A percentile compares a stretch with the other conserved stretches of the same genome.
These are phyloP conservation scores for Dillenia suffruticosa DNA, from an alignment of 164 flowering plant genomes.

Conservation along the genomic window DNA sequence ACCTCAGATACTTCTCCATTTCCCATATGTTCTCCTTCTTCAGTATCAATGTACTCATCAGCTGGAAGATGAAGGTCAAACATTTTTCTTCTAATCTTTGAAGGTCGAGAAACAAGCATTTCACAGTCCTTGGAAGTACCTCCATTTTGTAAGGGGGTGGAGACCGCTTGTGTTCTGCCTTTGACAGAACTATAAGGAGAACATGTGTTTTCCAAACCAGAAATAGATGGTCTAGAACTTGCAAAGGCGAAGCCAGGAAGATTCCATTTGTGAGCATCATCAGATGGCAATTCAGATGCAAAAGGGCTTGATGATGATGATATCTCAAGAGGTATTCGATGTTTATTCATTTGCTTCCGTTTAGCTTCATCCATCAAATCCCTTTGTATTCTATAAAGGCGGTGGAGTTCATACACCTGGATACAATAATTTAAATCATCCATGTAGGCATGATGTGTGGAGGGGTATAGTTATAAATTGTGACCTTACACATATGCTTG, in stretches of 20 bases:
- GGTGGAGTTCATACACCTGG: slow-evolving; percentile 91
- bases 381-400: slow-evolving; percentile 76
- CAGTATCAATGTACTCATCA: slow-evolving; percentile 68
- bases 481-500: too few species aligned
- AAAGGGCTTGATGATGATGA: slow-evolving; percentile 46
- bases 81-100: slow-evolving; percentile 52
- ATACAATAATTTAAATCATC: background rate
- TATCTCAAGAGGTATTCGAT: slow-evolving; percentile 29
- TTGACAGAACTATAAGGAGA: slow-evolving; percentile 43
- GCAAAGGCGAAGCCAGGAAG: slow-evolving; percentile 31
- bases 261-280: slow-evolving; percentile 46
- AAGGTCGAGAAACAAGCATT: slow-evolving; percentile 49
- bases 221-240: slow-evolving; percentile 42
- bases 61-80: slow-evolving; percentile 92
- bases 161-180: slow-evolving; percentile 31
- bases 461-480: too few species aligned
- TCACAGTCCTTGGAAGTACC: slow-evolving; percentile 36
- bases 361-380: slow-evolving; percentile 75
- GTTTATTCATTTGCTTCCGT: slow-evolving; percentile 43
- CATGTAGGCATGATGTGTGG: too few species aligned
- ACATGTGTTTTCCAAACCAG: slow-evolving; percentile 37
- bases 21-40: slow-evolving; percentile 39
- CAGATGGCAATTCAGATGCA: slow-evolving; percentile 46
- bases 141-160: slow-evolving; percentile 37
- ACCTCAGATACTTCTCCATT: slow-evolving; percentile 18